Conservation (phyloP, 2,329 filamentous ascomycete species). For the Zalaria obscura region DNA sequence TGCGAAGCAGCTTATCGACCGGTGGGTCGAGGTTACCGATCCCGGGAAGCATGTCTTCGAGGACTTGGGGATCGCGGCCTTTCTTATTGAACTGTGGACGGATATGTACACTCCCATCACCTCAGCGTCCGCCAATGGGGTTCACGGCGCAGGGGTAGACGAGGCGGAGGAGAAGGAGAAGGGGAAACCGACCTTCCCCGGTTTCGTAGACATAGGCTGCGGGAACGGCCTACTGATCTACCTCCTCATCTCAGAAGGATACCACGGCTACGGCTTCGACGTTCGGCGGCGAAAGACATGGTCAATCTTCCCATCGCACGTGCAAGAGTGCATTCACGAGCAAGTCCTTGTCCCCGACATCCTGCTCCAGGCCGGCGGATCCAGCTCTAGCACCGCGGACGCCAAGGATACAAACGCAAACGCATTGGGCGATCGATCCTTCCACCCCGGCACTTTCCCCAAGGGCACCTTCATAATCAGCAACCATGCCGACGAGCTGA, state of each 20-base stretch:
- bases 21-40: conserved; percentile 78
- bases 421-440: conserved; percentile 14
- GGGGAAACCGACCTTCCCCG: conserved; percentile 45
- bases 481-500: conserved; percentile 94
- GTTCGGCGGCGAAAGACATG: conserved; percentile 77
- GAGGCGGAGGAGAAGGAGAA: conserved; percentile 3
- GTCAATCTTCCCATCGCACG: conserved; percentile 47
- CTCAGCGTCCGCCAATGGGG: neutral
- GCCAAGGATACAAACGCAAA: conserved; percentile 2
- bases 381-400: neutral
- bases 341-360: conserved; percentile 45
- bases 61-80: conserved; percentile 79
- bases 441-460: conserved; percentile 49
- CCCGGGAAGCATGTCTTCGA: conserved; percentile 91
- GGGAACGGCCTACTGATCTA: conserved; percentile 86
- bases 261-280: conserved; percentile 80
- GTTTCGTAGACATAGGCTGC: conserved; percentile 92
- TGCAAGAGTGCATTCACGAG: conserved; percentile 40
- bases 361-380: conserved; percentile 11
- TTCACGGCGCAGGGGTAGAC: neutral
- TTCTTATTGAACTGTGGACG: conserved; percentile 80
- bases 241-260: conserved; percentile 69
- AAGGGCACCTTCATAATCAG: conserved; percentile 82
- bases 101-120: conserved; percentile 52
- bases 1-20: conserved; percentile 52